Percentiles rank a stretch among this genome's conserved stretches.
Conservation (phyloP, 331 rosid species). For the Quercus phellos region DNA sequence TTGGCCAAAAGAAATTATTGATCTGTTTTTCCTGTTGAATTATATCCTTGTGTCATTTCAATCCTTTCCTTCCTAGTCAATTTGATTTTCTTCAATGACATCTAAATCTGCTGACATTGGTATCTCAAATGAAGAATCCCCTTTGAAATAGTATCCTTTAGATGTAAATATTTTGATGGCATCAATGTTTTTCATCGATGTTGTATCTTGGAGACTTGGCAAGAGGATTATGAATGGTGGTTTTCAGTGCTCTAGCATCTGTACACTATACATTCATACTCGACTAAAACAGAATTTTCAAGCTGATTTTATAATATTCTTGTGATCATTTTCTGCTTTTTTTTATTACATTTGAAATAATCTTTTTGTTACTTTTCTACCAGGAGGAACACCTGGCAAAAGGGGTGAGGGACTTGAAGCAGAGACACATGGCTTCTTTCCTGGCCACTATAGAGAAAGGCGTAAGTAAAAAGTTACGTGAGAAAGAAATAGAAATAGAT, state of each 20-base stretch:
- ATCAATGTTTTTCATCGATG: neutral
- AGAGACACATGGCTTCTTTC: constrained; percentile 59
- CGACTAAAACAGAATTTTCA: neutral
- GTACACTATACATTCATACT: neutral
- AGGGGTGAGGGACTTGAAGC: constrained; percentile 77
- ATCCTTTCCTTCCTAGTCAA: neutral
- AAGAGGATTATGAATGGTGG: neutral
- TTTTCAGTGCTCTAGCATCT: neutral
- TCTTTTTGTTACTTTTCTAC: constrained; percentile 2
- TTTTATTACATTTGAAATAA: constrained; percentile 11
- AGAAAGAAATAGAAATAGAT: constrained; percentile 73
- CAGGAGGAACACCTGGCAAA: constrained; percentile 81
- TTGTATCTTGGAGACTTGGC: neutral
- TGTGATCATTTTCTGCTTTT: neutral
- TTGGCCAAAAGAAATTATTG: neutral
- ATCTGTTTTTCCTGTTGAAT: neutral
- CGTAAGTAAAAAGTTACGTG: constrained; percentile 52
- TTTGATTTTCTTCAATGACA: neutral
- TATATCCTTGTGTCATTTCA: neutral
- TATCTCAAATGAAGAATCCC: neutral
- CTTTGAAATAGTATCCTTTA: neutral
- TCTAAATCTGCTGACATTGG: neutral
- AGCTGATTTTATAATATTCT: neutral
- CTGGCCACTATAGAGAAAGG: constrained; percentile 72
- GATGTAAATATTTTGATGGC: neutral